A percentile compares a stretch with the other conserved stretches of the same genome.
phyloP scores from a whole-genome alignment of 352 stramenopile species.

The Globisporangium heterothallicum region DNA sequence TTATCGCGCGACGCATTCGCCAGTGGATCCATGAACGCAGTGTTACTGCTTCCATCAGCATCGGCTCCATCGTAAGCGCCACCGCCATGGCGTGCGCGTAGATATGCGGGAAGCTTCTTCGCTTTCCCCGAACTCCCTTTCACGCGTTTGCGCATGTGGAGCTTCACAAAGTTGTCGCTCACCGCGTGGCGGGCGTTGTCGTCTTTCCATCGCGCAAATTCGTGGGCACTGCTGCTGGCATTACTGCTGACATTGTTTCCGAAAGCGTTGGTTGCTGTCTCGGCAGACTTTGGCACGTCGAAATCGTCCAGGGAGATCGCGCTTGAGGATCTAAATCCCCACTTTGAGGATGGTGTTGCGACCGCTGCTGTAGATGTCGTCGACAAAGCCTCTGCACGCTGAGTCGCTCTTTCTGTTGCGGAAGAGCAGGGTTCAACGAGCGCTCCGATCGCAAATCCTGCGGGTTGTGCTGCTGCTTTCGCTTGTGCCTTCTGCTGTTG shows the following conservation, averaged over 20 bases:
- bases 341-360: slow-evolving; percentile 7
- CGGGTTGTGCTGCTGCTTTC: too few relatives aligned
- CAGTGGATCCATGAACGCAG: slow-evolving; percentile 15
- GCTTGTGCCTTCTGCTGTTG: background rate
- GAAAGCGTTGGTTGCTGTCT: background rate
- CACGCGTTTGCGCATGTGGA: slow-evolving; percentile 76
- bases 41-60: background rate
- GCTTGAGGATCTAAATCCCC: slow-evolving; percentile 28
- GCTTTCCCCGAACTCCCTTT: slow-evolving; percentile 61
- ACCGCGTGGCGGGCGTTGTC: slow-evolving; percentile 41
- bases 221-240: slow-evolving; percentile 13
- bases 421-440: too few relatives aligned
- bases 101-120: slow-evolving; percentile 63
- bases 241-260: background rate
- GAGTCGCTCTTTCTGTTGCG: background rate
- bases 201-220: slow-evolving; percentile 59
- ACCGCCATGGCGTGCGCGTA: slow-evolving; percentile 25
- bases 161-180: slow-evolving; percentile 75
- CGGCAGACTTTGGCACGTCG: slow-evolving; percentile 10
- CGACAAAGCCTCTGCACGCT: background rate
- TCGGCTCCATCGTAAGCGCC: background rate
- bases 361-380: too few relatives aligned
- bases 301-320: slow-evolving; percentile 37
- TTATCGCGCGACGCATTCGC: slow-evolving; percentile 4
- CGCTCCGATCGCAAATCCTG: too few relatives aligned